Percentiles rank a stretch among this genome's conserved stretches.
Evolutionary conservation across 805 yeast genomes (phyloP).

Genomic region (Teunomyces panamensis): DNA sequence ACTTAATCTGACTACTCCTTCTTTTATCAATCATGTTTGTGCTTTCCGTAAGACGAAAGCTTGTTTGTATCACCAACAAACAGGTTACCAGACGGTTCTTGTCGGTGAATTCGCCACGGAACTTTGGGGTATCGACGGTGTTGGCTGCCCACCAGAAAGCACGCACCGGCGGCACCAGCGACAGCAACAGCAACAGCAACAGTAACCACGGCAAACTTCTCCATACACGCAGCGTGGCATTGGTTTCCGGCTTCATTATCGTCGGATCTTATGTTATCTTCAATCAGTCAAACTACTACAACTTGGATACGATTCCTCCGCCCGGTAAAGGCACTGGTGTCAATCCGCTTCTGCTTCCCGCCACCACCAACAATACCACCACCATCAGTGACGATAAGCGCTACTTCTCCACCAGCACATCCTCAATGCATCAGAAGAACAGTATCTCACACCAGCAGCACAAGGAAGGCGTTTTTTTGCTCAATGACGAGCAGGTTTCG

Average conservation of each 20-base stretch:
- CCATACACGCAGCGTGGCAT: constrained; percentile 34
- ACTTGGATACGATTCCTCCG: constrained; percentile 37
- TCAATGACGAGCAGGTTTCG: constrained; percentile 71
- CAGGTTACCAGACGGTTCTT: constrained; percentile 17
- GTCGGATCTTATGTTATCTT: constrained; percentile 42
- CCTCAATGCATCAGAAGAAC: constrained; percentile 41
- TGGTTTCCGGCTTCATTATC: constrained; percentile 40
- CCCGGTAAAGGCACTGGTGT: constrained; percentile 12
- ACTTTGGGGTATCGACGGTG: neutral
- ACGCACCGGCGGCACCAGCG: neutral
- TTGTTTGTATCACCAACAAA: constrained; percentile 14
- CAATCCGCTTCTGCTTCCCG: constrained; percentile 15
- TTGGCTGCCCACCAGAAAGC: neutral
- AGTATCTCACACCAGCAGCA: constrained; percentile 44
- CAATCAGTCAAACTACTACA: constrained; percentile 39
- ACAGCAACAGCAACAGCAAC: neutral
- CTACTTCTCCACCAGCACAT: constrained; percentile 39
- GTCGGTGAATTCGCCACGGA: constrained; percentile 11
- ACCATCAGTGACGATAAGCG: constrained; percentile 16
- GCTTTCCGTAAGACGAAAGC: constrained; percentile 18
- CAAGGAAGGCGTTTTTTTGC: constrained; percentile 54
- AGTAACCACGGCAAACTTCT: constrained; percentile 3
- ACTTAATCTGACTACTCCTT: neutral
- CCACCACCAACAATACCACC: constrained; percentile 10
- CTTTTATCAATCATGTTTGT: constrained; percentile 13